Evolutionary conservation across 345 rosid species (phyloP), one percentile per base, ranked within the genome.

Genomic region (Aquilaria malaccensis): DNA sequence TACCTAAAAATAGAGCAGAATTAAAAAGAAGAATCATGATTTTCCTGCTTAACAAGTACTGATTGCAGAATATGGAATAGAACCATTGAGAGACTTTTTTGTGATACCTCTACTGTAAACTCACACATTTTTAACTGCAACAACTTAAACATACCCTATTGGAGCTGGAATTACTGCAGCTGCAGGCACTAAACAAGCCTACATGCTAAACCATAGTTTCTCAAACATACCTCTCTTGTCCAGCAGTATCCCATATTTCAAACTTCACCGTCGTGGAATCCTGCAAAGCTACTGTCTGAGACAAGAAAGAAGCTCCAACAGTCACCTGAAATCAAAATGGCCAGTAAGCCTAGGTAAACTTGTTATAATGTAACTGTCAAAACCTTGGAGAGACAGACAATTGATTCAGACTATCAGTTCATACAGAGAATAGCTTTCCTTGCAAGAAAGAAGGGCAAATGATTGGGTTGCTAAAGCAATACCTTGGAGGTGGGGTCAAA

Each of bases 241-340:
- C 98, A 54, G 98, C 98, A 60, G 98, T 93, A 68, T 93, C 98
- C 98, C 98, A 93, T 72, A 93, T 93, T 77, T 93, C 98, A 81
- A 93, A 89, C 81, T 93, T 93, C 50, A 93, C 92, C 1, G 96
- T 89, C 32, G 98, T 93, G 63, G 96, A 89, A 76, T 93, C 98
- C 78, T 87, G 97, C 81, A 93, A 78, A 45, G 98, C 90, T 76
- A 93, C 84, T 22, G 98, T 93, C 75, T 93, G 98, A 32, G 97
- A 93, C 79, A 93, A 75, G 79, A 93, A 93, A 0, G 98, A 93
- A 50, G 98, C 98, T 82, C 97, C 98, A 54, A 93, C 85, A 74
- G 98, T 93, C 30, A 93, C 98, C 98, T 93, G 94, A 66, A 63
- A 71, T 50, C 46, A 65, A 55, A 59, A 54, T 54, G 64, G 58